Base-by-base conservation (phyloP, 2,329 filamentous ascomycete genomes). In the Colletotrichum ledebouriae region DNA sequence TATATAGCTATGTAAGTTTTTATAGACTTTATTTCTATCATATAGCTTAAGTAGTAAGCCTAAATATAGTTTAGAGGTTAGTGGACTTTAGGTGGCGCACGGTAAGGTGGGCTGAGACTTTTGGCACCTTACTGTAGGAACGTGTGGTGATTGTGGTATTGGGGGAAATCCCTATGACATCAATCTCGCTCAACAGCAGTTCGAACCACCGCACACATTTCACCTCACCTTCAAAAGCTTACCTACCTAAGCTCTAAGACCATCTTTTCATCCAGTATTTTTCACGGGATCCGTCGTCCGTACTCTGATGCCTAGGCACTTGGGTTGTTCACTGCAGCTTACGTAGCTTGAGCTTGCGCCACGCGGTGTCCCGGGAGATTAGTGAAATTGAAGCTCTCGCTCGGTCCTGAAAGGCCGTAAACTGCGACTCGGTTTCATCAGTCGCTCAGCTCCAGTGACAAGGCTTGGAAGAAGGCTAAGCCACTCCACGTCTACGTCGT, bases 401-500 rank as follows among this genome's bases (percentile, higher is more conserved):
- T 29, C 29, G 17, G 20, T 1, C 52, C 37, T 55, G 33, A 55
- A 62, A 46, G 13, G 4, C 29, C 22, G 25, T 41, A 6, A 46
- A 47, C 42, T 57, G 37, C 37, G 44, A 49, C 57, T 29, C 33
- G 44, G 17, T 59, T 59, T 41, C 57, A 49, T 22, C 44, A 17
- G 15, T 59, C 29, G 44, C n/a, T 59, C 61, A 60, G 66, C 61
- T 60, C 47, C 34, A 42, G 46, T 57, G 33, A 53, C 63, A 53
- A 69, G 67, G 63, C 67, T 69, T 67, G 63, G 67, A 59, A 25
- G 25, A 44, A 53, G 57, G 33, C 67, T 69, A 42, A 69, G 67
- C 67, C 67, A 69, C 67, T 63, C 67, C 63, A 29, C 49, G 57
- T 69, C 52, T 58, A 63, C 67, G 53, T 57, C 20, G 53, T 37